phyloP scores from a whole-genome alignment of 805 yeast species.

The Sugiyamaella smithiae region DNA sequence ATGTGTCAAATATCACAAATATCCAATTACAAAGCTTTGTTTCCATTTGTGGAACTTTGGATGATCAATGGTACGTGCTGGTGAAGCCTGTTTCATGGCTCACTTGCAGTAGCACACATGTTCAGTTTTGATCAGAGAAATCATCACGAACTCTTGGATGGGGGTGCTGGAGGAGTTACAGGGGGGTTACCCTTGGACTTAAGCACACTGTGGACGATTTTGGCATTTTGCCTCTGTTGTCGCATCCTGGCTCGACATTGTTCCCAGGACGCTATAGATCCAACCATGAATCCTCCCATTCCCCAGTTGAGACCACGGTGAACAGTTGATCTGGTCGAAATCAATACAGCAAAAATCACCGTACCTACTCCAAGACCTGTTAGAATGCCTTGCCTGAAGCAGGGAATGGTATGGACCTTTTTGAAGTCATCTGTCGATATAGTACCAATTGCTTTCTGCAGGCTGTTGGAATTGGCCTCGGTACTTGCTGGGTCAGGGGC shows the following conservation, averaged over 20 bases:
- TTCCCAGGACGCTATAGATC: constrained; percentile 87
- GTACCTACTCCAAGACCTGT: constrained; percentile 35
- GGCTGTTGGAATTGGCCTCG: constrained; percentile 11
- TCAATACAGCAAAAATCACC: constrained; percentile 31
- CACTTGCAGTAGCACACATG: too few species aligned
- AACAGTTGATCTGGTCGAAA: constrained; percentile 24
- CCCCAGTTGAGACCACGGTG: constrained; percentile 75
- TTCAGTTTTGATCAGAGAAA: too few species aligned
- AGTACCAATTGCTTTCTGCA: constrained; percentile 23
- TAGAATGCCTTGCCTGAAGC: constrained; percentile 37
- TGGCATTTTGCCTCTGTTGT: constrained; percentile 63
- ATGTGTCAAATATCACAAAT: too few species aligned
- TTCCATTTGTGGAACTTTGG: too few species aligned
- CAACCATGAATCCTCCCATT: constrained; percentile 72
- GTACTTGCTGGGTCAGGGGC: too few species aligned
- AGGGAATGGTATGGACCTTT: constrained; percentile 33
- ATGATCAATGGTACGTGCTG: too few species aligned
- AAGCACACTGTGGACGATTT: constrained; percentile 50
- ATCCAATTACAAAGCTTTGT: too few species aligned
- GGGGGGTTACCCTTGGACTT: background rate
- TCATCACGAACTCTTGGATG: too few species aligned
- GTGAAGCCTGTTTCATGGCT: too few species aligned
- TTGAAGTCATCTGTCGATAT: constrained; percentile 33
- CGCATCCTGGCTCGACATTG: constrained; percentile 77
- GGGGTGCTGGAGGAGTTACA: background rate